Percentiles rank a stretch among this genome's conserved stretches.
Conservation (phyloP, 148 eudicot species). For the Chenopodium suecicum region DNA sequence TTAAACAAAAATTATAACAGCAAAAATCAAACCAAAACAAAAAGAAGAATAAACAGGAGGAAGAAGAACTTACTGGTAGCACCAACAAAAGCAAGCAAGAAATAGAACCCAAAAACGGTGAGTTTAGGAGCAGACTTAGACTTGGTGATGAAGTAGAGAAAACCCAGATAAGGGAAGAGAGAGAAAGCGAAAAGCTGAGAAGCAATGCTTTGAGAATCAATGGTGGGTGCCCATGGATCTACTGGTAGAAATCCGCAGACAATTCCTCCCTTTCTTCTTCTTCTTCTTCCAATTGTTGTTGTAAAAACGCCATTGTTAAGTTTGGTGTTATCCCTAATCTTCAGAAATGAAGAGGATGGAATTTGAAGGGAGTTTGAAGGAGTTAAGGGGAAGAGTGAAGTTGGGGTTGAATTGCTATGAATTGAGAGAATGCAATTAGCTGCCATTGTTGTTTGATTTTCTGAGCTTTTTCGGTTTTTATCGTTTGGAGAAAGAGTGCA, state of each 20-base stretch:
- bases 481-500: background rate
- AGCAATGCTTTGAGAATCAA: constrained; percentile 92
- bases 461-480: no score
- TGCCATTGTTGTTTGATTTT: constrained; percentile 20
- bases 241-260: constrained; percentile 57
- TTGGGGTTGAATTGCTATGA: constrained; percentile 19
- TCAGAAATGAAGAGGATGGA: constrained; percentile 27
- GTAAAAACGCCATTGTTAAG: background rate
- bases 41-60: background rate
- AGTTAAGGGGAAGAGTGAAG: constrained; percentile 10
- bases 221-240: constrained; percentile 94
- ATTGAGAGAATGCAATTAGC: constrained; percentile 15
- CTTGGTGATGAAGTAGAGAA: constrained; percentile 83
- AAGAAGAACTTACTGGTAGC: constrained; percentile 74
- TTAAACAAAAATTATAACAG: background rate
- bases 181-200: constrained; percentile 93
- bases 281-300: constrained; percentile 26
- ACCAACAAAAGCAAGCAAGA: constrained; percentile 98
- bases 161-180: constrained; percentile 89
- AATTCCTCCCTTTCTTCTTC: constrained; percentile 31
- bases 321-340: constrained; percentile 16
- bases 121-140: constrained; percentile 87
- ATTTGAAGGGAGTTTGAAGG: background rate
- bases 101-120: constrained; percentile 94
- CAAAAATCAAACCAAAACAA: background rate